Evolutionary conservation across 129 eudicot genomes (phyloP).

Genomic region (Centrapalus pauciflorus): DNA sequence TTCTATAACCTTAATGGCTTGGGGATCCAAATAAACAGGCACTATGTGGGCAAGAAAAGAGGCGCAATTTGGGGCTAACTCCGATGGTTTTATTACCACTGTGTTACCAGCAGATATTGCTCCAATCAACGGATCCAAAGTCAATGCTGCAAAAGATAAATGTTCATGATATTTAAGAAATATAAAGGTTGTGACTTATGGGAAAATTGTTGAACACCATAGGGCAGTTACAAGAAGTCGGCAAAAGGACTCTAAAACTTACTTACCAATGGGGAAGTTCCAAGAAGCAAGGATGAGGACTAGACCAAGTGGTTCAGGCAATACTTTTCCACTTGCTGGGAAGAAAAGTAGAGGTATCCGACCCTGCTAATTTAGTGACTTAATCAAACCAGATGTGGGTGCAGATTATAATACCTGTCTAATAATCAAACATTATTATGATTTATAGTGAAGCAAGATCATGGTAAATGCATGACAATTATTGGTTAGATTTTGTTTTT

Average conservation of each 20-base stretch:
- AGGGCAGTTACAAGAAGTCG: not conserved
- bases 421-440: not conserved
- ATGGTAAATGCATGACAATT: not conserved
- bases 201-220: not conserved
- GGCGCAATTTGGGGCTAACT: constrained; percentile 65
- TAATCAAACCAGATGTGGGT: not conserved
- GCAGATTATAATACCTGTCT: not conserved
- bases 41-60: constrained; percentile 57
- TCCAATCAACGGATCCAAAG: constrained; percentile 84
- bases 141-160: constrained; percentile 50
- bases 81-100: constrained; percentile 75
- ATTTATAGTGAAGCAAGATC: not conserved
- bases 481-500: not conserved
- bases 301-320: constrained; percentile 84
- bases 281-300: constrained; percentile 73
- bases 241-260: not conserved
- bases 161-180: not conserved
- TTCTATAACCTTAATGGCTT: constrained; percentile 68
- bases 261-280: constrained; percentile 86
- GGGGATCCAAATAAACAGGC: constrained; percentile 65
- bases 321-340: constrained; percentile 58
- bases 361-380: constrained; percentile 36
- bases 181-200: not conserved
- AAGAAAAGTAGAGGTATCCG: constrained; percentile 55
- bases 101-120: constrained; percentile 96